phyloP scores from a whole-genome alignment of 2,329 filamentous ascomycete species.

The Pseudogymnoascus sp. region DNA sequence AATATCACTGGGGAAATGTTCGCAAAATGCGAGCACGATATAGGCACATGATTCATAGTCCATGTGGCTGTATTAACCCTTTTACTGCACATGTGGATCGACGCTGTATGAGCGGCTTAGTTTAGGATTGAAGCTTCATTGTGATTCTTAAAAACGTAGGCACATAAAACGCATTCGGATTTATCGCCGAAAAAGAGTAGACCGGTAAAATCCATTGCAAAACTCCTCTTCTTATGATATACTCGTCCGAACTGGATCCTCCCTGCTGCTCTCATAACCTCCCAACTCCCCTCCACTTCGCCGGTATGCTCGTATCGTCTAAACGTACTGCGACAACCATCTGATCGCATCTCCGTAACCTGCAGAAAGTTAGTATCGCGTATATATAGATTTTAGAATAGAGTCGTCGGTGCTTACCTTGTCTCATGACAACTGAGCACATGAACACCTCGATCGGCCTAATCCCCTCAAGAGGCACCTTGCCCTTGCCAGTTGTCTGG shows the following conservation, averaged over 20 bases:
- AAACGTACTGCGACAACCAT: constrained; percentile 91
- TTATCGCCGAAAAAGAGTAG: constrained; percentile 7
- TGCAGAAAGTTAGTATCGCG: constrained; percentile 29
- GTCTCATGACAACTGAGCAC: constrained; percentile 98
- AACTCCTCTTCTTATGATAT: constrained; percentile 27
- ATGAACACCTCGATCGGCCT: constrained; percentile 96
- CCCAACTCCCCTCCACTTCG: constrained; percentile 6
- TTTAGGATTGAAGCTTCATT: constrained; percentile 3
- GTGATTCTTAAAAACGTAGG: constrained; percentile 8
- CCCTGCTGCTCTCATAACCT: constrained; percentile 7
- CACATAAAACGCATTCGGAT: constrained; percentile 4
- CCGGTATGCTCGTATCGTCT: constrained; percentile 30
- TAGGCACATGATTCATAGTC: neutral
- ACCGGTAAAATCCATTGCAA: constrained; percentile 23
- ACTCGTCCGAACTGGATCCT: constrained; percentile 6
- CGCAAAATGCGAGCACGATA: neutral
- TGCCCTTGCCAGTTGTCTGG: constrained; percentile 94
- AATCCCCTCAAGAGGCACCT: constrained; percentile 85
- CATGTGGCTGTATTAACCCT: neutral
- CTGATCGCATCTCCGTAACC: constrained; percentile 84
- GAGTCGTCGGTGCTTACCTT: constrained; percentile 49
- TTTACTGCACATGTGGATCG: neutral
- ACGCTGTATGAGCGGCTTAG: neutral
- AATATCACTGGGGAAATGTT: neutral
- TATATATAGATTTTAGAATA: constrained; percentile 9